phyloP scores from a whole-genome alignment of 2,329 filamentous ascomycete species.

The Herpomyces periplanetae region DNA sequence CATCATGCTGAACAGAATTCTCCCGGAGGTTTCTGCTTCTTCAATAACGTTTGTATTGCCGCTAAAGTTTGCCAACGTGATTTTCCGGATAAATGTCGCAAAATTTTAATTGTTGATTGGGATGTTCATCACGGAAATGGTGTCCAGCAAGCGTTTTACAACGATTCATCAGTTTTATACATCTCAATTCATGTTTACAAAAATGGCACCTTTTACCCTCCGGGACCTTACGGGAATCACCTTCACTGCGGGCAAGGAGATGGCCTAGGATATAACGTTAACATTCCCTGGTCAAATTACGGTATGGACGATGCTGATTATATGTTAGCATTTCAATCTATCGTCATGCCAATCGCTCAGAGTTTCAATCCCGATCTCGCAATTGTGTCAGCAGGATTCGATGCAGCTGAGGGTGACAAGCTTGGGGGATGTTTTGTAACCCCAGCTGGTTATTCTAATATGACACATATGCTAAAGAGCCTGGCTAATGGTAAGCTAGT shows the following conservation, averaged over 20 bases:
- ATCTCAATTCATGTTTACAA: constrained; percentile 71
- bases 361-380: constrained; percentile 84
- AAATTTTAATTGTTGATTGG: constrained; percentile 78
- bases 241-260: constrained; percentile 16
- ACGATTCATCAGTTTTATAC: constrained; percentile 75
- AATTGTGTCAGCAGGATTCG: constrained; percentile 78
- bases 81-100: constrained; percentile 41
- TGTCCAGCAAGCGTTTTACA: constrained; percentile 78
- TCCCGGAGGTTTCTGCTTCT: constrained; percentile 79
- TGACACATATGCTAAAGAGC: constrained; percentile 98
- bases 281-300: constrained; percentile 24
- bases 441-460: constrained; percentile 67
- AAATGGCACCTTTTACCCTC: constrained; percentile 49
- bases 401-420: constrained; percentile 70
- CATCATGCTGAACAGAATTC: constrained; percentile 65
- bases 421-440: constrained; percentile 73
- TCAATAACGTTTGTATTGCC: constrained; percentile 86
- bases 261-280: constrained; percentile 21
- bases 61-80: constrained; percentile 50
- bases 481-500: constrained; percentile 57
- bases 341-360: constrained; percentile 76
- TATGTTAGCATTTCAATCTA: constrained; percentile 70
- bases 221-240: constrained; percentile 16
- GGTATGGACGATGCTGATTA: constrained; percentile 90
- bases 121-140: constrained; percentile 50